Evolutionary conservation across 2,329 filamentous ascomycete species (phyloP).

Genomic region (Fusarium protoensiforme): DNA sequence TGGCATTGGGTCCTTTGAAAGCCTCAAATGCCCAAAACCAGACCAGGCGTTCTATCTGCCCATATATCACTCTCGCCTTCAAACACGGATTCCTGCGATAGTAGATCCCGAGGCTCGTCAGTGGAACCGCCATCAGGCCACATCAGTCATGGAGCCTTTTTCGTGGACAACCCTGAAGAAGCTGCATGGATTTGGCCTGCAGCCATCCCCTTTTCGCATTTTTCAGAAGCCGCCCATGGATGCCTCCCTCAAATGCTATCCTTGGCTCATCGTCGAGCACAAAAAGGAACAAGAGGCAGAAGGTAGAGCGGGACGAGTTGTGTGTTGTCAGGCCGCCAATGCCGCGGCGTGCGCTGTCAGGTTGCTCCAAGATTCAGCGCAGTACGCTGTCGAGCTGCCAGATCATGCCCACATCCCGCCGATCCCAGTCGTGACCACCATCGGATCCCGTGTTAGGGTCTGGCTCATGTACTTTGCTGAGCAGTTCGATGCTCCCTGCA

Average conservation of each 20-base stretch:
- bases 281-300: slow-evolving; percentile 6
- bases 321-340: slow-evolving; percentile 28
- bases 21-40: slow-evolving; percentile 14
- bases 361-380: slow-evolving; percentile 7
- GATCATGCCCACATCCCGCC: slow-evolving; percentile 24
- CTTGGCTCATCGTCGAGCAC: slow-evolving; percentile 36
- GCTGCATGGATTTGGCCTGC: slow-evolving; percentile 1
- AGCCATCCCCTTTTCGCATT: slow-evolving; percentile 4
- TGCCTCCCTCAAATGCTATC: slow-evolving; percentile 23
- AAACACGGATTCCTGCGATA: not conserved
- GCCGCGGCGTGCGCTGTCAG: slow-evolving; percentile 26
- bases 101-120: not conserved
- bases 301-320: not conserved
- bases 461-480: slow-evolving; percentile 30
- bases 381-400: slow-evolving; percentile 10
- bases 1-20: not conserved
- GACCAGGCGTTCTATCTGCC: slow-evolving; percentile 30
- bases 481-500: slow-evolving; percentile 8
- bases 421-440: slow-evolving; percentile 23
- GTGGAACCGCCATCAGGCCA: not conserved
- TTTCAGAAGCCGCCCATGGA: not conserved
- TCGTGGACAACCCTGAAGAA: slow-evolving; percentile 15
- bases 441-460: slow-evolving; percentile 21
- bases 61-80: slow-evolving; percentile 7
- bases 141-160: slow-evolving; percentile 7